Conservation (phyloP, 352 stramenopile genomes). For the Phytophthora ohioensis region DNA sequence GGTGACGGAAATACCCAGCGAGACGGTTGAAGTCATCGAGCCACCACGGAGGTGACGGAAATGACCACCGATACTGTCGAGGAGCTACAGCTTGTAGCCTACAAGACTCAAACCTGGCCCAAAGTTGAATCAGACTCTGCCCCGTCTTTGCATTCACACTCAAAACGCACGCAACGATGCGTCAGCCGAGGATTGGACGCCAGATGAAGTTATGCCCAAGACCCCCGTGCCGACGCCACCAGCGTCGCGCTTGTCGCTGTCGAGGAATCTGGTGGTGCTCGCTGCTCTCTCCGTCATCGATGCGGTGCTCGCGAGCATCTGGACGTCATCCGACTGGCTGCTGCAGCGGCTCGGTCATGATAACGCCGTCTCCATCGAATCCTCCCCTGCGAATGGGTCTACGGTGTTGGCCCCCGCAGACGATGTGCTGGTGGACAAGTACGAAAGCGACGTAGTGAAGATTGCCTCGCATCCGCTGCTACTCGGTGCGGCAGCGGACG, state of each 20-base stretch:
- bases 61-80: no score
- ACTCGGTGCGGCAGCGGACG: not conserved
- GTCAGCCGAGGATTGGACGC: not conserved
- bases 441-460: slow-evolving; percentile 61
- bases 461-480: slow-evolving; percentile 60
- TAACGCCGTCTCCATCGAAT: slow-evolving; percentile 9
- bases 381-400: slow-evolving; percentile 4
- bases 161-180: not conserved
- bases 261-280: slow-evolving; percentile 38
- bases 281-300: slow-evolving; percentile 43
- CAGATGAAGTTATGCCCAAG: slow-evolving; percentile 20
- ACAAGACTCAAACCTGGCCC: not conserved
- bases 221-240: not conserved
- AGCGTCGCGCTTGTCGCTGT: slow-evolving; percentile 1
- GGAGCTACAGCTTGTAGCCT: no score
- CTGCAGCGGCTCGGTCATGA: not conserved
- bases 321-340: slow-evolving; percentile 19
- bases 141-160: not conserved
- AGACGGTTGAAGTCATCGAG: no score
- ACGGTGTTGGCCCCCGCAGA: not conserved
- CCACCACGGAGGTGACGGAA: no score
- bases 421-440: slow-evolving; percentile 52
- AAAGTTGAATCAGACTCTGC: not conserved
- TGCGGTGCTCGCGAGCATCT: slow-evolving; percentile 46
- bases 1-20: no score